Percentiles rank a stretch among this genome's conserved stretches.
These are phyloP conservation scores for Cystobasidiaceae sp. DNA, from an alignment of 1,284 basidiomycete genomes.

Conservation along the genomic window DNA sequence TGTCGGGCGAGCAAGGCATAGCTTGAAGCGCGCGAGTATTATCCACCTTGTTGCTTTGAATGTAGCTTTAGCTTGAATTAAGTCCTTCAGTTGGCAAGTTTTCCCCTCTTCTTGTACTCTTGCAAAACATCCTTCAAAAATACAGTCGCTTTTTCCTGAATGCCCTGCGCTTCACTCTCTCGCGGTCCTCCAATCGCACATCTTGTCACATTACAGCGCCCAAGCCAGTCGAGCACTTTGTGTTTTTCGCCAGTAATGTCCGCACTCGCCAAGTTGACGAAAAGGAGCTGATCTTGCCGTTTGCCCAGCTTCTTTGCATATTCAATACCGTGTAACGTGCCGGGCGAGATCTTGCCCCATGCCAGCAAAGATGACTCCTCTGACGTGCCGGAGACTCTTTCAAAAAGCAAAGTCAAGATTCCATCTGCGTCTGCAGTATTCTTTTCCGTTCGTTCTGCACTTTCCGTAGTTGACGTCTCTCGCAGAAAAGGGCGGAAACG, in stretches of 20 bases:
- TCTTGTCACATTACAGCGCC: neutral
- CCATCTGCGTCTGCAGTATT: constrained; percentile 26
- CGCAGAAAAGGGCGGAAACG: constrained; percentile 3
- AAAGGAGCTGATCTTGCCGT: constrained; percentile 4
- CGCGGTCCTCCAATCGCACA: constrained; percentile 28
- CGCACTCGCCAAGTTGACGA: constrained; percentile 6
- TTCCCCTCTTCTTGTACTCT: constrained; percentile 1
- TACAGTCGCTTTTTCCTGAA: neutral
- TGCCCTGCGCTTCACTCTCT: constrained; percentile 20
- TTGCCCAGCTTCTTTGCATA: constrained; percentile 20
- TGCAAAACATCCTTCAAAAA: constrained; percentile 6
- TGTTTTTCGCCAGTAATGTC: neutral
- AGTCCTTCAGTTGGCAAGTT: no score
- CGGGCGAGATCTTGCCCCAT: no score
- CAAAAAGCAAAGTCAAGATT: constrained; percentile 12
- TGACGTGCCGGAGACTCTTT: neutral
- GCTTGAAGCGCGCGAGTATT: no score
- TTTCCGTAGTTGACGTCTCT: neutral
- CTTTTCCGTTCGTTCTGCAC: constrained; percentile 19
- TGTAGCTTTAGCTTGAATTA: no score
- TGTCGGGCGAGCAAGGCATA: no score
- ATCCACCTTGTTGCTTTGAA: no score
- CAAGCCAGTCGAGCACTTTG: neutral
- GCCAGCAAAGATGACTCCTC: neutral
- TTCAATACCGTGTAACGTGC: constrained; percentile 17